Evolutionary conservation across 2,329 filamentous ascomycete species (phyloP).

Genomic region (Neonectria sp.): DNA sequence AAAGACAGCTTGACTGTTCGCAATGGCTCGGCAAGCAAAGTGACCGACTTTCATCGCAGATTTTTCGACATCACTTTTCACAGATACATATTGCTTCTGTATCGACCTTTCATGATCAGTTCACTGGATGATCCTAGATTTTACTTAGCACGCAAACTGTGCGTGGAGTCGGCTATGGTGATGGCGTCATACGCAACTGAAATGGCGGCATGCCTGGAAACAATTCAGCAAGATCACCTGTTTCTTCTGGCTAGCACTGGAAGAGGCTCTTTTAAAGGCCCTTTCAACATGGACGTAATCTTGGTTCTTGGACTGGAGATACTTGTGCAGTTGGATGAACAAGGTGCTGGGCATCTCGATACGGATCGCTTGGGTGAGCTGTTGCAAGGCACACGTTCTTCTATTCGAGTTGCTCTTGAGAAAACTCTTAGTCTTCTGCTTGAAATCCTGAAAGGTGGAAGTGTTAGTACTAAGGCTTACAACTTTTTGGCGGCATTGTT

Average conservation of each 20-base stretch:
- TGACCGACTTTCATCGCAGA: background rate
- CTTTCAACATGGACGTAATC: background rate
- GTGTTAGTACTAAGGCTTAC: background rate
- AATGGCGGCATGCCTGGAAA: background rate
- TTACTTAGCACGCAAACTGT: background rate
- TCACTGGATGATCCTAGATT: background rate
- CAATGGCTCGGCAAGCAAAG: background rate
- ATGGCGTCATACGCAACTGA: background rate
- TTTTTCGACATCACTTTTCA: background rate
- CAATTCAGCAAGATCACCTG: background rate
- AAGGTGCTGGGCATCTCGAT: background rate
- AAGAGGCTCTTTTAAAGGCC: background rate
- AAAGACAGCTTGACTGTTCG: background rate
- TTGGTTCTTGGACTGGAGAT: background rate
- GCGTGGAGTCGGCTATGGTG: background rate
- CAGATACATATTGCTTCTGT: background rate
- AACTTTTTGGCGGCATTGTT: background rate
- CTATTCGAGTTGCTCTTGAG: background rate
- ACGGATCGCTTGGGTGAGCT: background rate
- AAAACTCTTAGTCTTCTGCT: background rate
- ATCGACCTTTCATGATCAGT: background rate
- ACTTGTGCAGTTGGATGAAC: background rate
- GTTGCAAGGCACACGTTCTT: background rate
- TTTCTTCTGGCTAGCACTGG: background rate
- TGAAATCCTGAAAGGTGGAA: background rate